Conservation (phyloP, 2,329 filamentous ascomycete species). For the Claviceps pusilla region DNA sequence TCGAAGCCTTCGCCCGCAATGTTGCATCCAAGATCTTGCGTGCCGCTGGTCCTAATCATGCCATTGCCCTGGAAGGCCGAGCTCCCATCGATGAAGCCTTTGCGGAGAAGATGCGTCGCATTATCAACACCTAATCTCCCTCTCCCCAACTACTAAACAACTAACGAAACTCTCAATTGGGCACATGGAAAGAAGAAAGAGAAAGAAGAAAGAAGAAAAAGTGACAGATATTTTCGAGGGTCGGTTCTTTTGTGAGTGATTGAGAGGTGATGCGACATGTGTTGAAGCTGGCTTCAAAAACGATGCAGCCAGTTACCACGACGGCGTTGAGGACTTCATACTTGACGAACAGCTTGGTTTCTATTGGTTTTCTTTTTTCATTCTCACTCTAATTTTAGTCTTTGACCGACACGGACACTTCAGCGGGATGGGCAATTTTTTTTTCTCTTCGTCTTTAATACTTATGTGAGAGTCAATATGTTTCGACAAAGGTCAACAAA, state of each 20-base stretch:
- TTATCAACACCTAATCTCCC: conserved; percentile 11
- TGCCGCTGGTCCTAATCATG: background rate
- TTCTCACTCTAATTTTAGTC: background rate
- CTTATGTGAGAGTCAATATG: conserved; percentile 2
- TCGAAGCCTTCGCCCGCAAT: conserved; percentile 9
- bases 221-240: background rate
- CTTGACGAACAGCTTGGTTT: background rate
- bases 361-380: background rate
- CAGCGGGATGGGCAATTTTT: conserved; percentile 4
- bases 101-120: conserved; percentile 5
- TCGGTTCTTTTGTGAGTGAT: background rate
- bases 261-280: background rate
- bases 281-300: background rate
- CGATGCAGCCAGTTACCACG: background rate
- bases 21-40: background rate
- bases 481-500: conserved; percentile 4
- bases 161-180: background rate
- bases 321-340: conserved; percentile 1
- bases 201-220: background rate
- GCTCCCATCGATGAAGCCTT: conserved; percentile 4
- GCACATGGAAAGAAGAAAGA: background rate
- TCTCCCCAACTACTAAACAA: conserved; percentile 11
- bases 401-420: background rate
- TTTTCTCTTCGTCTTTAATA: conserved; percentile 2
- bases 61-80: background rate